Conservation (phyloP, 2,329 filamentous ascomycete species). For the Fusarium beomiforme region DNA sequence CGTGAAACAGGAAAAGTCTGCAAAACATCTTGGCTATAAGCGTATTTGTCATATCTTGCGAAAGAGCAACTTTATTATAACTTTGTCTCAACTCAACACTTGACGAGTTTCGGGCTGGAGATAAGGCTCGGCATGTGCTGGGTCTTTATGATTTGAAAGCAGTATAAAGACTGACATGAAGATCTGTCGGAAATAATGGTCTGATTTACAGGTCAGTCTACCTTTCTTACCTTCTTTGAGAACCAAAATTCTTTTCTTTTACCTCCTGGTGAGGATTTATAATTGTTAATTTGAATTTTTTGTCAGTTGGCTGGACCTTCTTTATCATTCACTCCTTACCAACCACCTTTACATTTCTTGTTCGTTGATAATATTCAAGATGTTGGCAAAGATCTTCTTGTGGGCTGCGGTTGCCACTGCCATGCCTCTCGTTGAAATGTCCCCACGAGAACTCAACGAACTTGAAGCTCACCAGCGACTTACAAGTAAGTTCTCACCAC, state of each 20-base stretch:
- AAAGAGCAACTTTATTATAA: neutral
- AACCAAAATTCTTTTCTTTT: neutral
- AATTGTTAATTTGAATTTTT: neutral
- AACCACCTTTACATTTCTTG: neutral
- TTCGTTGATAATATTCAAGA: neutral
- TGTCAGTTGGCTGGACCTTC: conserved; percentile 1
- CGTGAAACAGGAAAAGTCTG: conserved; percentile 10
- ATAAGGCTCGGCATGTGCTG: neutral
- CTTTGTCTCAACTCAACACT: neutral
- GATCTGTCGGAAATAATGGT: neutral
- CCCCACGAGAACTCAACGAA: neutral
- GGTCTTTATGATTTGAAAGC: neutral
- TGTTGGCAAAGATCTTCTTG: neutral
- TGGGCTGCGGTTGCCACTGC: conserved; percentile 5
- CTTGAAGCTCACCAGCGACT: conserved; percentile 1
- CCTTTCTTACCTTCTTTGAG: neutral
- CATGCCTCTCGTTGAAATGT: conserved; percentile 23
- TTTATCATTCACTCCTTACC: neutral
- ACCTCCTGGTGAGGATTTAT: conserved; percentile 15
- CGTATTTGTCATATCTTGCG: neutral
- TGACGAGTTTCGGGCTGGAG: neutral
- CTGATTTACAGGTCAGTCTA: neutral
- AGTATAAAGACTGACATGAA: conserved; percentile 3
- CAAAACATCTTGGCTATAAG: conserved; percentile 5
- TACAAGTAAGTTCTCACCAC: neutral